Base-by-base conservation (phyloP, 495 filamentous ascomycete species). In the Parmelia sp. region DNA sequence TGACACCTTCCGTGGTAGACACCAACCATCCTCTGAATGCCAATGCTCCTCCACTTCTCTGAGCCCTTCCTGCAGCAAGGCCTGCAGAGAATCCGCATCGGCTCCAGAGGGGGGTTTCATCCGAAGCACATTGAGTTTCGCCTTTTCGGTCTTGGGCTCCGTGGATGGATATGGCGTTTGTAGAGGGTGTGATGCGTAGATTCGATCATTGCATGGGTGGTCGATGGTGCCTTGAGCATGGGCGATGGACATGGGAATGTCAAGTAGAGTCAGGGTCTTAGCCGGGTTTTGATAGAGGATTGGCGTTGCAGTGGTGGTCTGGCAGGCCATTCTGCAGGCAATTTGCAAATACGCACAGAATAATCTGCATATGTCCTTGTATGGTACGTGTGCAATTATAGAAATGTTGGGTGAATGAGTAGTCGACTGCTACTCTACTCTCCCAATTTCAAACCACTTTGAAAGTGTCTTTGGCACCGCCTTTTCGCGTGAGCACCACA, bases 201-300 rank as follows among this genome's bases (percentile, higher is more conserved):
- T 66, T n/a, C 61, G 42, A 60, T 49, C 39, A 33, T 47, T 42
- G 42, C 23, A 70, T 31, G 53, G 63, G 60, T 55, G 42, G 33
- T 12, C 66, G 61, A 21, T 57, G 23, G 33, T 64, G 39, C 61
- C 63, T 47, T 66, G 66, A 10, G 70, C 63, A 42, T 71, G 44
- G 15, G 68, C 53, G 27, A 90, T 86, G 4, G 87, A 89, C n/a
- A 66, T 66, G 21, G 88, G 87, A 27, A 88, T 84, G 68, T 90
- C 87, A 51, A 90, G 66, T 19, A 90, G 73, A 40, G 82, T 80
- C 25, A 82, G 65, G 5, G 77, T 78, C 7, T 71, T 57, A 2
- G 71, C 62, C 21, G 58, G 29, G 64, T 82, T 83, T 58, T 82
- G 75, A 71, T 82, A 86, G 31, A 89, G 76, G 21, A 86, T 76